Conservation (phyloP, 176 grass and related monocot species). For the Stipa capillata region DNA sequence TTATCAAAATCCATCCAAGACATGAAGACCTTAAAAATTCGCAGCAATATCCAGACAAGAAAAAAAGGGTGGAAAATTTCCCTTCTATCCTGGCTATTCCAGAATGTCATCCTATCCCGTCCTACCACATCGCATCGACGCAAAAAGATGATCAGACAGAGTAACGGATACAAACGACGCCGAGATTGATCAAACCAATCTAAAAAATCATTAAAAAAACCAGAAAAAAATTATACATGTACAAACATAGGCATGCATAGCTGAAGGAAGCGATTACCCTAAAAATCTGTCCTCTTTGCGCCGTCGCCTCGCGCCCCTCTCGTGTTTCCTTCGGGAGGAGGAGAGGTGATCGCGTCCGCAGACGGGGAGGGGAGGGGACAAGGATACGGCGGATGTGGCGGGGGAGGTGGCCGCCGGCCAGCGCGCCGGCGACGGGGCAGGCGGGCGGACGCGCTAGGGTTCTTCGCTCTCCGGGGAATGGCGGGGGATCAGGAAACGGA, state of each 20-base stretch:
- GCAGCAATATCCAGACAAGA: neutral
- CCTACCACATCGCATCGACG: neutral
- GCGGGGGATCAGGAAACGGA: neutral
- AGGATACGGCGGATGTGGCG: too few relatives aligned
- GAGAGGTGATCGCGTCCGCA: neutral
- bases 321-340: neutral
- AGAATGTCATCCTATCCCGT: neutral
- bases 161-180: neutral
- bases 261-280: neutral
- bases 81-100: neutral
- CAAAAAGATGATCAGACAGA: neutral
- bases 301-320: neutral
- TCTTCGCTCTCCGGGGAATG: neutral
- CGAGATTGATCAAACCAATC: neutral
- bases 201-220: neutral
- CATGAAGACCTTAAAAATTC: neutral
- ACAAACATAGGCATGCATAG: neutral
- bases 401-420: too few relatives aligned
- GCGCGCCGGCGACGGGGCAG: neutral
- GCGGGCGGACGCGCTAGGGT: neutral
- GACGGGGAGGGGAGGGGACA: neutral
- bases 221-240: neutral
- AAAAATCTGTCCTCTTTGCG: neutral
- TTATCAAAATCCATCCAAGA: neutral
- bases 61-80: too few relatives aligned